Percentiles rank a stretch among this genome's conserved stretches.
These are phyloP conservation scores for Plantago major DNA, from an alignment of 257 asterid species.

Conservation along the genomic window DNA sequence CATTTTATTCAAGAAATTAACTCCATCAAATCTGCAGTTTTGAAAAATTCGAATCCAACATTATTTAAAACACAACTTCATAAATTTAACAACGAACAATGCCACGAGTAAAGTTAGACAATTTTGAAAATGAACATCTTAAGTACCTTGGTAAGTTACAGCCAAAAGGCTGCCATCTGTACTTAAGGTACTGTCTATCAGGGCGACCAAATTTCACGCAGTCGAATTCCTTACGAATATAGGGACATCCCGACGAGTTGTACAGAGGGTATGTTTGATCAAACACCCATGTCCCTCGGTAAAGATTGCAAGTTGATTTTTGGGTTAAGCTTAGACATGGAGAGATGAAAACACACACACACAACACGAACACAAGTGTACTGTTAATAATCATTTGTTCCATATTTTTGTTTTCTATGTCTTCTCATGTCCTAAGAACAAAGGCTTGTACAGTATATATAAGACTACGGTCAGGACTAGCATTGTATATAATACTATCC, in stretches of 20 bases:
- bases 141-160: slow-evolving; percentile 50
- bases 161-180: slow-evolving; percentile 58
- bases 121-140: too few relatives aligned
- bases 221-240: slow-evolving; percentile 52
- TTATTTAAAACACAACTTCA: not conserved
- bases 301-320: slow-evolving; percentile 32
- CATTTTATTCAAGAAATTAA: slow-evolving; percentile 24
- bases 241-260: slow-evolving; percentile 43
- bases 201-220: slow-evolving; percentile 56
- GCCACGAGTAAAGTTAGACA: not conserved
- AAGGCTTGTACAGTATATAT: too few relatives aligned
- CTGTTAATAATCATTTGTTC: too few relatives aligned
- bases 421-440: not conserved
- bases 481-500: too few relatives aligned
- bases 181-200: slow-evolving; percentile 47
- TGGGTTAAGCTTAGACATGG: not conserved
- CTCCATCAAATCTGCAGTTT: slow-evolving; percentile 35
- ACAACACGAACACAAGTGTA: not conserved
- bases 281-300: slow-evolving; percentile 55
- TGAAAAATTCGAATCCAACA: not conserved
- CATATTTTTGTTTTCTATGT: not conserved
- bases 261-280: slow-evolving; percentile 64
- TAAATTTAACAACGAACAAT: not conserved
- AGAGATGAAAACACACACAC: not conserved
- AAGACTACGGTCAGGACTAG: too few relatives aligned